Evolutionary conservation across 495 filamentous ascomycete genomes (phyloP), one percentile per base, ranked within the genome.

Genomic region (Pyrenopolyporus hunteri): DNA sequence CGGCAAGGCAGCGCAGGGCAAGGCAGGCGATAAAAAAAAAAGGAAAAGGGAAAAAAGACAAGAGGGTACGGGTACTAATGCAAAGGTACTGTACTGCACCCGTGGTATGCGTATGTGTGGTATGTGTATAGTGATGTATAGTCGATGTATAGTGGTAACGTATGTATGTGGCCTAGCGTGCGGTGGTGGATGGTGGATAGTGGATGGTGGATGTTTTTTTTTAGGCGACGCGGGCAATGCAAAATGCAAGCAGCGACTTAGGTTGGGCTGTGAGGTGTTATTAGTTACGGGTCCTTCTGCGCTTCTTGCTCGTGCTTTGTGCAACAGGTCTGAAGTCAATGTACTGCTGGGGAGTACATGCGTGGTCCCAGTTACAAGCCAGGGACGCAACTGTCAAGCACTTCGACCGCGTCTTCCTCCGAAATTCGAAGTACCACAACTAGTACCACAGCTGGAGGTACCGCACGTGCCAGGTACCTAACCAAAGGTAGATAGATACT

Each of bases 211-310:
- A 5, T 42, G 20, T 22, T 42, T 40, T 19, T 23, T 51, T n/a
- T 46, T 57, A 56, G 43, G 49, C 49, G 31, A 45, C 13, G 61
- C 55, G 44, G 61, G 61, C 55, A 64, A 64, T 58, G 55, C 49
- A 44, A 59, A 37, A 54, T 54, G 50, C 17, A 43, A 42, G 44
- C 31, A 49, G 52, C 40, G 52, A 55, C 29, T 48, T 6, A 28
- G 17, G 43, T 49, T 55, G 62, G 62, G 62, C 50, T 65, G 57
- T 60, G 19, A 65, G 57, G 63, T 65, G 46, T 57, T 65, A 65
- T 65, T 50, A 65, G 57, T 52, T 60, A 65, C 51, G 51, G 63
- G 56, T 60, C 56, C 47, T 20, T 59, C 33, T 59, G 49, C 50
- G 62, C 54, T 64, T 47, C 54, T 42, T 23, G 45, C 56, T 65